Conservation (phyloP, 139 green algal genomes). For the Coccomyxa sp. region DNA sequence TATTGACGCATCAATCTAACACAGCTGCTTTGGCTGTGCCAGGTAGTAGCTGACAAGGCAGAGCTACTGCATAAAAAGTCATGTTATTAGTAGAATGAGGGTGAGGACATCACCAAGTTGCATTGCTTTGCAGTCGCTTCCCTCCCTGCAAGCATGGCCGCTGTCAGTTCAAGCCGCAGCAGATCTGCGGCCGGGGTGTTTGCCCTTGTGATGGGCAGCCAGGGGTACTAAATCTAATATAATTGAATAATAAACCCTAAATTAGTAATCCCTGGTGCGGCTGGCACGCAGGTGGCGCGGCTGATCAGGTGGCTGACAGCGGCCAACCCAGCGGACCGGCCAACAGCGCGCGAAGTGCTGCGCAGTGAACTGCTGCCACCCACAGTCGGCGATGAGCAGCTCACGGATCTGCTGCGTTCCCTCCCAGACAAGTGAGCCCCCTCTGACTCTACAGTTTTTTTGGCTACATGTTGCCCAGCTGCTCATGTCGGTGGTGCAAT, state of each 20-base stretch:
- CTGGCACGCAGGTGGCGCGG: slow-evolving; percentile 17
- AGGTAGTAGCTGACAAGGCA: neutral
- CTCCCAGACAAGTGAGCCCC: slow-evolving; percentile 52
- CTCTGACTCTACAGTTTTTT: neutral
- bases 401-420: slow-evolving; percentile 76
- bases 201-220: too few species aligned
- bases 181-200: too few species aligned
- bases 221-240: too few species aligned
- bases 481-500: neutral
- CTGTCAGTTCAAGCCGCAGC: too few species aligned
- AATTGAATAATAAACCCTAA: too few species aligned
- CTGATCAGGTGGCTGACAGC: slow-evolving; percentile 70
- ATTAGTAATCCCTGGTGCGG: too few species aligned
- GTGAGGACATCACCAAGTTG: too few species aligned
- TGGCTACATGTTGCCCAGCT: too few species aligned
- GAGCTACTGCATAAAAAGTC: neutral
- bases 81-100: too few species aligned
- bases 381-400: slow-evolving; percentile 76
- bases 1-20: too few species aligned
- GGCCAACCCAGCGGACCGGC: slow-evolving; percentile 65
- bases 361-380: slow-evolving; percentile 74
- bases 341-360: slow-evolving; percentile 71
- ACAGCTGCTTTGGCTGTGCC: neutral
- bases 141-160: too few species aligned
- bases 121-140: too few species aligned